These are phyloP conservation scores for Marasmius tenuissimus DNA, from an alignment of 1,284 basidiomycete species.

Conservation along the genomic window DNA sequence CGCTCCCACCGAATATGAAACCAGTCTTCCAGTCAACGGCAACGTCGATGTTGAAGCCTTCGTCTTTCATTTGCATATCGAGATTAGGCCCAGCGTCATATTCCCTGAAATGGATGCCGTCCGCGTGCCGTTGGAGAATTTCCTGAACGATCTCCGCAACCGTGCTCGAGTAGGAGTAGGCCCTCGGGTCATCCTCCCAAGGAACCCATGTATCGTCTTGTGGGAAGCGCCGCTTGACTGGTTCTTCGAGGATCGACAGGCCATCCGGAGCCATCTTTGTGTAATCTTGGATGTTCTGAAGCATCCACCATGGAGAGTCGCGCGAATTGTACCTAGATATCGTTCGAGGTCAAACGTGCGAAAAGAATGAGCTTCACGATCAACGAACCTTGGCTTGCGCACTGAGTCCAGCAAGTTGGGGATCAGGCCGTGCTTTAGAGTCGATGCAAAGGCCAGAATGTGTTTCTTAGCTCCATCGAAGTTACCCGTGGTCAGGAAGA, in stretches of 20 bases:
- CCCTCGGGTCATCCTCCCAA: conserved; percentile 89
- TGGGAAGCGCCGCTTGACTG: conserved; percentile 90
- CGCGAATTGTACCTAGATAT: conserved; percentile 80
- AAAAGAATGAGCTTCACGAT: conserved; percentile 20
- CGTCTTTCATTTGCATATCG: conserved; percentile 92
- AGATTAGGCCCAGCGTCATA: conserved; percentile 95
- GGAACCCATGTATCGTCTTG: conserved; percentile 91
- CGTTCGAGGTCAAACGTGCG: conserved; percentile 5
- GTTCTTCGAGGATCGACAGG: conserved; percentile 75
- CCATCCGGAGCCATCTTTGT: conserved; percentile 84
- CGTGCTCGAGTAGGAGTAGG: conserved; percentile 80
- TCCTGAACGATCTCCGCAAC: conserved; percentile 96
- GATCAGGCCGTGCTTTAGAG: conserved; percentile 86
- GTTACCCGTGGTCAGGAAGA: conserved; percentile 92
- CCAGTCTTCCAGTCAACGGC: conserved; percentile 95
- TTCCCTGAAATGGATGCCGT: conserved; percentile 93
- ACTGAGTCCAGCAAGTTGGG: conserved; percentile 91
- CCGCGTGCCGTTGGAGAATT: conserved; percentile 91
- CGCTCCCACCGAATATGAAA: conserved; percentile 86
- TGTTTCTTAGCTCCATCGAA: conserved; percentile 84
- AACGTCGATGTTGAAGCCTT: conserved; percentile 94
- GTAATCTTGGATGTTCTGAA: conserved; percentile 98
- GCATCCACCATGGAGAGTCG: conserved; percentile 97
- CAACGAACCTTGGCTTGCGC: conserved; percentile 71
- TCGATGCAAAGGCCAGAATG: conserved; percentile 88